Conservation (phyloP, 306 rosid genomes). For the Oemleria cerasiformis region DNA sequence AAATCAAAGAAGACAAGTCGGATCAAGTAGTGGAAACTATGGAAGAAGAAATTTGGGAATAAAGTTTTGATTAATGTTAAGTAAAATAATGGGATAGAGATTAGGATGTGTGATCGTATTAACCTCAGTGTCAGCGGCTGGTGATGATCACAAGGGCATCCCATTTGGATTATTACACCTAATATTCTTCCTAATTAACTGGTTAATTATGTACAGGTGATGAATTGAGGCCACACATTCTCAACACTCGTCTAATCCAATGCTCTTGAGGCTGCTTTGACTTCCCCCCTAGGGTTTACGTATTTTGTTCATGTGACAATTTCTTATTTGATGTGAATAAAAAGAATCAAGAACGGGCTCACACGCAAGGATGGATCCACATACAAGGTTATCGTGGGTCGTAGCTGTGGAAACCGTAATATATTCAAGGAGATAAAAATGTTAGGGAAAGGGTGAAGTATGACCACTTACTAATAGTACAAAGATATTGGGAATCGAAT, state of each 20-base stretch:
- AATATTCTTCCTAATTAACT: background rate
- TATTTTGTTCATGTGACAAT: too few species aligned
- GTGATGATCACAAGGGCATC: background rate
- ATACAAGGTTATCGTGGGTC: too few species aligned
- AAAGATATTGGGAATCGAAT: too few species aligned
- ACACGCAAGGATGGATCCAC: too few species aligned
- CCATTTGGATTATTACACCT: slow-evolving; percentile 9
- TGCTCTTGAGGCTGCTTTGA: background rate
- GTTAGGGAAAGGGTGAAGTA: too few species aligned
- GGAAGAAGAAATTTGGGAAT: background rate
- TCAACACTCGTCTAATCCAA: slow-evolving; percentile 5
- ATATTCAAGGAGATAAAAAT: too few species aligned
- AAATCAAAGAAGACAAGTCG: slow-evolving; percentile 3
- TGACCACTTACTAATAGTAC: too few species aligned
- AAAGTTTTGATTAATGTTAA: background rate
- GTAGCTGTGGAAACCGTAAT: too few species aligned
- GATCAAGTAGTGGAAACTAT: background rate
- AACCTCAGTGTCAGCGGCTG: background rate
- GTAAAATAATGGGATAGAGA: background rate
- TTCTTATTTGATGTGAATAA: background rate
- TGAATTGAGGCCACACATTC: background rate
- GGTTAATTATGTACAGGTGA: background rate
- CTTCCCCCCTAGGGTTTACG: too few species aligned
- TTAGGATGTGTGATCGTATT: background rate
- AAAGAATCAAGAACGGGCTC: too few species aligned